These are phyloP conservation scores for Ophiostoma montium DNA, from an alignment of 2,329 filamentous ascomycete species.

Conservation along the genomic window DNA sequence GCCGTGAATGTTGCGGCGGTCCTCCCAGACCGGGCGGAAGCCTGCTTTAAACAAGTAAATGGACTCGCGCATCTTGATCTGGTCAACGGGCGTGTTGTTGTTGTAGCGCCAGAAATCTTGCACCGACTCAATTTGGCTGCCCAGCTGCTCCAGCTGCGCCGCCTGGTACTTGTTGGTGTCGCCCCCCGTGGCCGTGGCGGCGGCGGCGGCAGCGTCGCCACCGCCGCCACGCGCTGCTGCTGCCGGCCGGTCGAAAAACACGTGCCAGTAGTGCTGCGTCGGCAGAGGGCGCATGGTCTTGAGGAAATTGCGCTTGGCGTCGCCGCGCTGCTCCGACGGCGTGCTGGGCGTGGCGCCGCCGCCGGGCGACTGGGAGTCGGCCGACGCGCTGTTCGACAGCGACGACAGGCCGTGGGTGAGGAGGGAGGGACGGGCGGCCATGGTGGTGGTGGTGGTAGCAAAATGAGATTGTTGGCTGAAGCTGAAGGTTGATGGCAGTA, in stretches of 20 bases:
- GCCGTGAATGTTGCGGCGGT: constrained; percentile 71
- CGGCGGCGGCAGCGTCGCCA: too few species aligned
- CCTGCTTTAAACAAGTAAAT: constrained; percentile 70
- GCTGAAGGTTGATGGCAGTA: background rate
- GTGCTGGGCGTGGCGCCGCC: constrained; percentile 46
- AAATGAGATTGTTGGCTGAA: background rate
- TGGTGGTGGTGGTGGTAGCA: too few species aligned
- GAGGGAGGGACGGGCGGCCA: constrained; percentile 43
- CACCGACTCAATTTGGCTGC: constrained; percentile 57
- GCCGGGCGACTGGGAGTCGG: constrained; percentile 42
- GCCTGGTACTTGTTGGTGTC: constrained; percentile 32
- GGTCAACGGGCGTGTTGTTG: constrained; percentile 66
- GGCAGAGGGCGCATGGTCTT: constrained; percentile 58
- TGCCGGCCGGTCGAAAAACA: constrained; percentile 45
- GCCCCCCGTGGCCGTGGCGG: background rate
- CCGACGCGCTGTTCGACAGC: constrained; percentile 37
- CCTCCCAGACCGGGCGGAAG: constrained; percentile 68
- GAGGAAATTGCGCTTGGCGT: constrained; percentile 72
- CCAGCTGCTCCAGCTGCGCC: constrained; percentile 46
- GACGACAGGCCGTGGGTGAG: constrained; percentile 50
- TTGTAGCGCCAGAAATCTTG: constrained; percentile 77
- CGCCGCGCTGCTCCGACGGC: constrained; percentile 59
- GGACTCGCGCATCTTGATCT: constrained; percentile 63
- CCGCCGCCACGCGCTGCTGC: too few species aligned
- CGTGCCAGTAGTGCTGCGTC: constrained; percentile 68